Conservation (phyloP, 78 protist species). For the Reticulomyxa filosa region DNA sequence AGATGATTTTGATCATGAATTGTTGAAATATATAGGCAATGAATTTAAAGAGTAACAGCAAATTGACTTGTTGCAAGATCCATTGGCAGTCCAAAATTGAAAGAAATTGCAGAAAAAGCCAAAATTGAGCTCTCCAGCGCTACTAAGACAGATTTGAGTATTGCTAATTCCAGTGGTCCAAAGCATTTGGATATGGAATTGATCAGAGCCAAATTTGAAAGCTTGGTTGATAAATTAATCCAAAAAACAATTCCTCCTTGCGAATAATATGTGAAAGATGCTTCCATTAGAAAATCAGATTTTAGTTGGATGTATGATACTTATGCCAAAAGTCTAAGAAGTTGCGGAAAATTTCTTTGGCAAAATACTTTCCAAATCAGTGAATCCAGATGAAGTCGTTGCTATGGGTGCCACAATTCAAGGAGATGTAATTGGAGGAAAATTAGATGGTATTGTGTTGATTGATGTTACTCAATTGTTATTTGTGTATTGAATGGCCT, state of each 20-base stretch:
- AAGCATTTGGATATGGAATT: conserved; percentile 68
- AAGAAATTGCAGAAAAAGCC: conserved; percentile 95
- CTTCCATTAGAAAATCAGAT: conserved; percentile 41
- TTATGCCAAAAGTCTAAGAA: conserved; percentile 87
- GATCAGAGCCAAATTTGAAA: conserved; percentile 60
- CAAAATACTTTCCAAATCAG: conserved; percentile 67
- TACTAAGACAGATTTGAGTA: conserved; percentile 44
- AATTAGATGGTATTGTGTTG: conserved; percentile 52
- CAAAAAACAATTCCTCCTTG: conserved; percentile 68
- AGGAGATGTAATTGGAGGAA: conserved; percentile 84
- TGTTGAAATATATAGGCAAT: conserved; percentile 34
- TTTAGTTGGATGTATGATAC: conserved; percentile 91
- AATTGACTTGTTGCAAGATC: conserved; percentile 47
- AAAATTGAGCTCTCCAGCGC: conserved; percentile 86
- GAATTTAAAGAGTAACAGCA: conserved; percentile 57
- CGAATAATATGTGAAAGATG: conserved; percentile 71
- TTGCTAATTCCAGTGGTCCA: conserved; percentile 86
- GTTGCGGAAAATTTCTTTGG: conserved; percentile 54
- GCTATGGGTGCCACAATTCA: conserved; percentile 98
- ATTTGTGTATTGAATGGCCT: no score
- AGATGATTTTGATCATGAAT: conserved; percentile 86
- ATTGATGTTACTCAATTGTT: conserved; percentile 86
- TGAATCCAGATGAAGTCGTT: conserved; percentile 99
- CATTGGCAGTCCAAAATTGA: conserved; percentile 78
- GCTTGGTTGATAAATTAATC: conserved; percentile 48